Percentiles rank a stretch among this genome's conserved stretches.
These are phyloP conservation scores for Pseudozyma tsukubaensis DNA, from an alignment of 1,284 basidiomycete genomes.

Conservation along the genomic window DNA sequence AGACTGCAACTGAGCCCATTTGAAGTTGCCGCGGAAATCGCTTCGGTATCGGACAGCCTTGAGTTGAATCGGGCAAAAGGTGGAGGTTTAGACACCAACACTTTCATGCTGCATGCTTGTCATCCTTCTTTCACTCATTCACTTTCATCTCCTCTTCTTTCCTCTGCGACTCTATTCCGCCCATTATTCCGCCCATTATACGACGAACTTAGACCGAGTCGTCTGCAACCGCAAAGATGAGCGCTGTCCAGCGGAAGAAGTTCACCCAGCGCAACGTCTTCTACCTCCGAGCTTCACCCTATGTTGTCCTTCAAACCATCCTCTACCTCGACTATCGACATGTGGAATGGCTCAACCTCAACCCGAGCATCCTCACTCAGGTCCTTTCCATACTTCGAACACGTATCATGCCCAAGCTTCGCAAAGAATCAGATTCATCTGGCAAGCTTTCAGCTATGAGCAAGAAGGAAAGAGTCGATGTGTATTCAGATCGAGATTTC, in stretches of 20 bases:
- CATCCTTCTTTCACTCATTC: neutral
- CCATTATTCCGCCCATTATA: no score
- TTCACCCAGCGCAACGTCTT: constrained; percentile 67
- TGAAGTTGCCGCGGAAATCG: constrained; percentile 1
- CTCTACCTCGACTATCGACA: constrained; percentile 70
- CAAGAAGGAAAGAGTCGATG: constrained; percentile 68
- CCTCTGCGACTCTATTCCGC: neutral
- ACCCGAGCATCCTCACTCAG: constrained; percentile 46
- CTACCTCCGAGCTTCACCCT: constrained; percentile 69
- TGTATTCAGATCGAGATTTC: constrained; percentile 64
- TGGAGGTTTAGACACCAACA: constrained; percentile 17
- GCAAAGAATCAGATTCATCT: constrained; percentile 58
- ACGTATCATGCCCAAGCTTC: constrained; percentile 66
- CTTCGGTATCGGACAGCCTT: neutral
- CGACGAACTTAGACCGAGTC: no score
- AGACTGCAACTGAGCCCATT: constrained; percentile 1
- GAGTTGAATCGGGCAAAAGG: constrained; percentile 8
- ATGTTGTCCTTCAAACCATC: constrained; percentile 68
- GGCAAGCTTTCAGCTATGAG: constrained; percentile 62
- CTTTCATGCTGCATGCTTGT: constrained; percentile 2
- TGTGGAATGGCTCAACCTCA: constrained; percentile 69
- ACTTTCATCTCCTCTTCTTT: neutral
- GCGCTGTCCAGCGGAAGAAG: constrained; percentile 18
- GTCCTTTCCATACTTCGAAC: constrained; percentile 64
- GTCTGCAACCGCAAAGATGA: constrained; percentile 14